Base-by-base conservation (phyloP, 108 stramenopile species). In the Skeletonema marinoi region DNA sequence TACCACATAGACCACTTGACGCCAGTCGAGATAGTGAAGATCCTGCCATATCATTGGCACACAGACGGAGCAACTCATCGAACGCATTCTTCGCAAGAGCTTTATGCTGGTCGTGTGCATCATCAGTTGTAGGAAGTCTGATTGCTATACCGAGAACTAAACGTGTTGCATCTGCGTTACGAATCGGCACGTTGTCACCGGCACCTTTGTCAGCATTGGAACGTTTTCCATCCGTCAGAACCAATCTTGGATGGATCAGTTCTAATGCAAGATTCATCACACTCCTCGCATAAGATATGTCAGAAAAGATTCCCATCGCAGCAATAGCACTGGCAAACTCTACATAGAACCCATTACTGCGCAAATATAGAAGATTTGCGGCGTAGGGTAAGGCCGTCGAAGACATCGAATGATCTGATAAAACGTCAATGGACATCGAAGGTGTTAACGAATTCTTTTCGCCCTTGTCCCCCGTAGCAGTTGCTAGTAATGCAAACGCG, bases 151-250 rank as follows among this genome's bases (percentile, higher is more conserved):
- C 89, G 44, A 95, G 86, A 29, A 95, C 81, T 16, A 95, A 66
- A 32, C 91, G 86, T 25, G 86, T 75, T 11, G 91, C 94, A 83
- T 95, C 94, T 3, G 91, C 89, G 65, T 95, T 95, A 42, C 87
- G 79, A 46, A 95, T 86, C 6, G 72, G 44, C 17, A 83, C 50
- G n/a, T 59, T 77, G 32, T 78, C 70, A 8, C 68, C 75, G 10
- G 65, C 69, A 17, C 36, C 39, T 76, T 82, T 21, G 42, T 76
- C 75, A 21, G 74, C 48, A 44, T 73, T 65, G 42, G 66, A 66
- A 35, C 81, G 74, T 33, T 73, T 74, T 8, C 71, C 69, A 39
- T 87, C 88, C 1, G 75, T 42, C 60, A 86, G 71, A 44, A 60
- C 71, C 39, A 95, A 80, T 16, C 73, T 73, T 11, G 92, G 87